A percentile compares a stretch with the other conserved stretches of the same genome.
Evolutionary conservation across 169 alveolate species (phyloP).

Genomic region (Theileria parva): DNA sequence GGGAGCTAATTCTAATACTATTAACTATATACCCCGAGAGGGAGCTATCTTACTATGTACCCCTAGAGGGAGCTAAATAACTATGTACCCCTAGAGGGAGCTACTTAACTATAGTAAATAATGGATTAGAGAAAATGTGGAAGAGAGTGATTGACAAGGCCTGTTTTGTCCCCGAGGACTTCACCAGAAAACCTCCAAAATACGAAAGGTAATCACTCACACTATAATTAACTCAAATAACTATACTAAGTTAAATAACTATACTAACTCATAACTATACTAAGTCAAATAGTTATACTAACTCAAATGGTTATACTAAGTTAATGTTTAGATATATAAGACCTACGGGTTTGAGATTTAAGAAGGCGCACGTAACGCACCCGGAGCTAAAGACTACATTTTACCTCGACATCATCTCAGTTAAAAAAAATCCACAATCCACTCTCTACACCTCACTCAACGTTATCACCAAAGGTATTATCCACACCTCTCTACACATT

Average conservation of each 20-base stretch:
- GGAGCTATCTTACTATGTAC: too few relatives aligned
- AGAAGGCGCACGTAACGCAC: conserved; percentile 98
- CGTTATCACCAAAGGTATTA: conserved; percentile 91
- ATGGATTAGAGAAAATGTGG: conserved; percentile 90
- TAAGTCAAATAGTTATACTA: background rate
- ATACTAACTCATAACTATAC: too few relatives aligned
- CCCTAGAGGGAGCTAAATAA: background rate
- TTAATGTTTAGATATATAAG: conserved; percentile 77
- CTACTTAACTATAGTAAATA: background rate
- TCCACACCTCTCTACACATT: too few relatives aligned
- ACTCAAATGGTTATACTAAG: background rate
- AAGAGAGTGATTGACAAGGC: conserved; percentile 97
- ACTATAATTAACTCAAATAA: conserved; percentile 25
- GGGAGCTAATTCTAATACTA: too few relatives aligned
- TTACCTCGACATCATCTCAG: conserved; percentile 92
- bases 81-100: too few relatives aligned
- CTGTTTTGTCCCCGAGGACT: conserved; percentile 96
- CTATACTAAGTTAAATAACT: background rate
- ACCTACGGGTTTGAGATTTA: conserved; percentile 97
- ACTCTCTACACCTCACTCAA: conserved; percentile 94
- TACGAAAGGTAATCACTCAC: conserved; percentile 84
- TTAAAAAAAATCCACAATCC: conserved; percentile 97
- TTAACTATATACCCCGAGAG: too few relatives aligned
- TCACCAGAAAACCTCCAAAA: conserved; percentile 99
- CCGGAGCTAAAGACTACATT: conserved; percentile 97